Base-by-base conservation (phyloP, 1,284 basidiomycete genomes). In the Cutaneotrichosporon dermatis region DNA sequence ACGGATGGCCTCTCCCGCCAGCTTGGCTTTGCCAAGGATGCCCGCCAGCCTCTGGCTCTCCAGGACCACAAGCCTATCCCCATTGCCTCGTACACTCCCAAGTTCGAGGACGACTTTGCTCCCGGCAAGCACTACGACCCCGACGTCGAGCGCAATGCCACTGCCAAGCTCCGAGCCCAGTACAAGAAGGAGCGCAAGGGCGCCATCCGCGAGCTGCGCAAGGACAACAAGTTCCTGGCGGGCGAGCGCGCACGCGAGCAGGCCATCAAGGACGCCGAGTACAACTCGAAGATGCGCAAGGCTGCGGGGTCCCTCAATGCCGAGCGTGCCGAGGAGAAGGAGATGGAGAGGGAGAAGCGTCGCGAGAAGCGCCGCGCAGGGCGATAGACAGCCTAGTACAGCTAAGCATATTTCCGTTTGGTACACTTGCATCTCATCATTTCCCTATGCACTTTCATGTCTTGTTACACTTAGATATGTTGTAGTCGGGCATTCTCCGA, bases 181-280 rank as follows among this genome's bases (percentile, higher is more conserved):
- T 88, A 92, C 82, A 96, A 96, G 80, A 89, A 98, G 80, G 96
- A 99, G 80, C 83, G 85, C 74, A 99, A 98, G 82, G 94, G 96
- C 39, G 96, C 96, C 2, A 92, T 99, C 62, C 84, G 95, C 57
- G 96, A 99, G 74, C 82, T 99, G 59, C 86, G 96, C 63, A 96
- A 96, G 81, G 96, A 99, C 76, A 88, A 91, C 63, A 84, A 85
- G 63, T 99, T 98, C 84, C 82, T 99, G 76, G 93, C 96, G 9
- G 83, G 83, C 51, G 91, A 93, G 71, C 86, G 91, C 71, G 87
- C 90, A 69, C 85, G 87, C 79, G 86, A 88, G 73, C 89, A 92
- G 78, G 82, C 83, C 73, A 87, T 88, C 76, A 92, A 92, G 81
- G 94, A 97, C 72, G 80, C 74, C 61, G 79, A 78, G 39, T 98